Base-by-base conservation (phyloP, 2,329 filamentous ascomycete species). In the Penicillium capsulatum region DNA sequence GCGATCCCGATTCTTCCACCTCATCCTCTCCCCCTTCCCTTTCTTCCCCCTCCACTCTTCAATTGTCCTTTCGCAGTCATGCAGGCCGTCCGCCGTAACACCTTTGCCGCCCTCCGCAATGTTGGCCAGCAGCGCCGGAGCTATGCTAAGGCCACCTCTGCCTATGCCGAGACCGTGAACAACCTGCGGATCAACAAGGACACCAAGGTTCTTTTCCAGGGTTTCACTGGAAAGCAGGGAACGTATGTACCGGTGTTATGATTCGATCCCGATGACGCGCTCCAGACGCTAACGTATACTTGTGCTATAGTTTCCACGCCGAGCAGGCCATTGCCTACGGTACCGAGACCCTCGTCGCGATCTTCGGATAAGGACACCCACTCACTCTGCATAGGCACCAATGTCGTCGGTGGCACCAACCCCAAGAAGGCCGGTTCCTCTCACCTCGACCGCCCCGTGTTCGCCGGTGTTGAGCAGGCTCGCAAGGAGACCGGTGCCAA, bases 241-340 rank as follows among this genome's bases (percentile, higher is more conserved):
- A 91, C 85, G 84, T 89, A 69, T 72, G 83, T 83, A 14, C n/a
- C 34, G 17, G n/a, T 11, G 6, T 17, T 11, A 16, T 17, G 10
- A n/a, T 14, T 17, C 17, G 11, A 7, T 29, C 10, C 33, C 17
- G 30, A 44, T 43, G 10, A 42, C 40, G 42, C 48, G 64, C 54
- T 68, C 68, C n/a, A n/a, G 50, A 67, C 51, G 33, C 47, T 41
- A 45, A 42, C 34, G 31, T 42, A 48, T 47, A 36, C 36, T 35
- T 46, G 38, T 39, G 43, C 34, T 36, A 39, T 36, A 97, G 91
- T 59, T 98, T 98, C 79, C 92, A 98, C 71, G 92, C 92, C 54
- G 80, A 88, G 68, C 90, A 96, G 75, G 92, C 92, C 55, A 96
- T 98, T 71, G 92, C 94, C 70, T 98, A 98, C 73, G 92, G 88